Base-by-base conservation (phyloP, 2,329 filamentous ascomycete genomes). In the Emmonsia crescens region DNA sequence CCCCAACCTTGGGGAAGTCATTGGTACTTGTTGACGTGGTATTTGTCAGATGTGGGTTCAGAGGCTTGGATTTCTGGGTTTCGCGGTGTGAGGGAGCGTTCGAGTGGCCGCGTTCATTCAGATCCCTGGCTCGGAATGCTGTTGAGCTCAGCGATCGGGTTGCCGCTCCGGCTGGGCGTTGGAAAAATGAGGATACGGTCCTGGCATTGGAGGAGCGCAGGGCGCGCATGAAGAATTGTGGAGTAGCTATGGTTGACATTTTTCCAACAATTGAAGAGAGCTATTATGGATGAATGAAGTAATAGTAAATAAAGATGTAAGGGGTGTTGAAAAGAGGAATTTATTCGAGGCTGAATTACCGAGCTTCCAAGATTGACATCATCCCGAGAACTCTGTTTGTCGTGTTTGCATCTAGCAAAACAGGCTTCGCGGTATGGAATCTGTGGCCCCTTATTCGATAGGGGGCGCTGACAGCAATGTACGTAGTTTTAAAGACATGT, bases 31-130 rank as follows among this genome's bases (percentile, higher is more conserved):
- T 86, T 9, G 83, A 85, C 59, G 78, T 86, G 0, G 83, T 85
- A 72, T 86, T 86, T 38, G 85, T 85, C 71, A 87, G 75, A 68
- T 84, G 81, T 24, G 83, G 84, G 66, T 86, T 86, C 36, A 83
- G 71, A 1, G 80, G 75, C 74, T 82, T 86, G 64, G 81, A 77
- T 36, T 74, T 80, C 72, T 86, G 83, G 63, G 76, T 76, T 66
- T 82, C 79, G 66, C 83, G 79, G 70, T 84, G 80, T 57, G 78
- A 77, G 60, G 79, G 75, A 27, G 79, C 78, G 12, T 78, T 85
- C 65, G 83, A 79, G 63, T 83, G 79, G 64, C 72, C 74, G 63
- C 79, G 76, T 61, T 80, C 78, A 68, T 81, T 81, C 65, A 77
- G 71, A 58, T 75, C 73, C 63, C 67, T 68, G 46, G 68, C 62